phyloP scores from a whole-genome alignment of 208 protist species.

The Crithidia sp. region DNA sequence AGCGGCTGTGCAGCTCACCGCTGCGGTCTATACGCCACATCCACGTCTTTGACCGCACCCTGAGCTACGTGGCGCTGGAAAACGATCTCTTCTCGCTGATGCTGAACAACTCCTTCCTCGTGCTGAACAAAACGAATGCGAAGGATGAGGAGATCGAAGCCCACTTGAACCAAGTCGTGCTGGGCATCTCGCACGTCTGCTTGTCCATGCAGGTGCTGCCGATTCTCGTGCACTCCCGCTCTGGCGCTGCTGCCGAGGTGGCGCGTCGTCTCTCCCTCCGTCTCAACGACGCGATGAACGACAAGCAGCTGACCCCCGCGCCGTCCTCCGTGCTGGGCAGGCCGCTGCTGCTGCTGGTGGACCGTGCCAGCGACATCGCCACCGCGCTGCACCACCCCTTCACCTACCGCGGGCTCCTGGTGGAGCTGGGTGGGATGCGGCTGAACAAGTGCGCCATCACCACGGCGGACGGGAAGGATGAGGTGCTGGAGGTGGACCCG shows the following conservation, averaged over 20 bases:
- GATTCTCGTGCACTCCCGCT: constrained; percentile 83
- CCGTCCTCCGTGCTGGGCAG: constrained; percentile 65
- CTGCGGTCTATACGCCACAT: constrained; percentile 83
- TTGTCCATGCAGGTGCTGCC: constrained; percentile 83
- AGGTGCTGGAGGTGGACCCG: constrained; percentile 82
- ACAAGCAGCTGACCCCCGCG: constrained; percentile 63
- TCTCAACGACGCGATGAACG: constrained; percentile 78
- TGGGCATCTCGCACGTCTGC: constrained; percentile 84
- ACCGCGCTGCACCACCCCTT: constrained; percentile 89
- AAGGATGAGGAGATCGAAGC: constrained; percentile 72
- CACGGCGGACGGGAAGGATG: constrained; percentile 56
- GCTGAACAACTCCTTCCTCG: constrained; percentile 72
- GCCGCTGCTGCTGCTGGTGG: constrained; percentile 84
- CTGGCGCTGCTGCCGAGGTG: constrained; percentile 79
- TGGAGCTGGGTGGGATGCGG: constrained; percentile 79
- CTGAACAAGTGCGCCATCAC: constrained; percentile 80
- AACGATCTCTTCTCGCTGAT: constrained; percentile 89
- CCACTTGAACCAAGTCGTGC: constrained; percentile 74
- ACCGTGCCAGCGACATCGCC: constrained; percentile 82
- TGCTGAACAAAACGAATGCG: constrained; percentile 68
- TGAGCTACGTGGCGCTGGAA: constrained; percentile 85
- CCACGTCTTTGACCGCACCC: constrained; percentile 80
- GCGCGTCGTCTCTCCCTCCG: constrained; percentile 66
- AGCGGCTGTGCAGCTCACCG: constrained; percentile 48
- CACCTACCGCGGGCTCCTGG: constrained; percentile 85